A percentile compares a stretch with the other conserved stretches of the same genome.
Evolutionary conservation across 2,329 filamentous ascomycete genomes (phyloP).

Genomic region (Talaromyces islandicus): DNA sequence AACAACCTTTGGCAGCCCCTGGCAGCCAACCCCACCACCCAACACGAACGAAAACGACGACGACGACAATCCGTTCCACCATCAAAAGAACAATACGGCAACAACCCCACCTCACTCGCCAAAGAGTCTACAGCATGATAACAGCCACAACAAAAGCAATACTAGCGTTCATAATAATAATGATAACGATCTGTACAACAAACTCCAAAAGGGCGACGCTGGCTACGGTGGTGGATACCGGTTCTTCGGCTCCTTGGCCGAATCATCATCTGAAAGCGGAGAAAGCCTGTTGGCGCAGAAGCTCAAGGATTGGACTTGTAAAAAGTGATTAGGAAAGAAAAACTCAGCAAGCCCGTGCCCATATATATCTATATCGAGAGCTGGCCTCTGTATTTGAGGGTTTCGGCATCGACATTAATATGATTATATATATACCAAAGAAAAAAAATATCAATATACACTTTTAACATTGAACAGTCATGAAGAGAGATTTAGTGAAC

Average conservation of each 20-base stretch:
- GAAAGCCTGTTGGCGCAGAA: slow-evolving; percentile 67
- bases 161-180: not conserved
- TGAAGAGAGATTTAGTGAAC: no score
- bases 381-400: not conserved
- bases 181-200: slow-evolving; percentile 51
- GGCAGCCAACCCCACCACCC: not conserved
- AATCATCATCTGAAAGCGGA: slow-evolving; percentile 34
- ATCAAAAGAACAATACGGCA: not conserved
- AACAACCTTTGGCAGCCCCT: not conserved
- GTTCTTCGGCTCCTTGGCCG: slow-evolving; percentile 37
- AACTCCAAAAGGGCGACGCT: slow-evolving; percentile 60
- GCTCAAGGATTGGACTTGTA: slow-evolving; percentile 55
- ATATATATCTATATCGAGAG: not conserved
- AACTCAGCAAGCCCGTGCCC: no score
- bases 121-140: not conserved
- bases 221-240: slow-evolving; percentile 58
- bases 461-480: not conserved
- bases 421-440: not conserved
- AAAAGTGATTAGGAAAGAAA: not conserved
- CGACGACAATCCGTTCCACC: not conserved
- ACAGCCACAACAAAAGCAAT: not conserved
- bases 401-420: not conserved
- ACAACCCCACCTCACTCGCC: not conserved
- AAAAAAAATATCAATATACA: not conserved
- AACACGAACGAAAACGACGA: not conserved